Base-by-base conservation (phyloP, 2,329 filamentous ascomycete species). In the Colletotrichum melonis region DNA sequence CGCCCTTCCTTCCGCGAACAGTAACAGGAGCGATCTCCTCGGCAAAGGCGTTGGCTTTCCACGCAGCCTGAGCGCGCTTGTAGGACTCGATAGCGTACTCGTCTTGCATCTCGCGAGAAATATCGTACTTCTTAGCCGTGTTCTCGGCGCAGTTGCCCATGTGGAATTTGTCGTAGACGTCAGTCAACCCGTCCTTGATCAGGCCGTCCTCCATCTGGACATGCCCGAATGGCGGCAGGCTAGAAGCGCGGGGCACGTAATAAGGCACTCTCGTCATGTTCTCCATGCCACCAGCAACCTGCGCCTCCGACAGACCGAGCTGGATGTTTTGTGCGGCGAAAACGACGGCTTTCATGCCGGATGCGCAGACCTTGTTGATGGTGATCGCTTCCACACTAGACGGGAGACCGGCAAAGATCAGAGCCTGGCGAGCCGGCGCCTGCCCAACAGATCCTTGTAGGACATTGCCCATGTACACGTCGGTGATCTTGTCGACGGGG, bases 401-500 rank as follows among this genome's bases (percentile, higher is more conserved):
- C 11, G 95, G 89, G 4, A 98, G 90, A 2, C 95, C 95, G 4
- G 97, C 95, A 80, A 97, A 96, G 73, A 98, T 93, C 76, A 91
- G 87, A 12, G 97, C 97, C 85, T 99, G 97, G 62, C 97, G 92
- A 26, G 97, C 96, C 2, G 97, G 97, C 0, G 97, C 91, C 85
- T 99, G 97, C 58, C 97, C 97, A 6, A 97, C 89, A 22, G 90
- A 90, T 57, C 89, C 96, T 82, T 95, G 92, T 54, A 98, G 89
- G 11, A 98, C 97, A 79, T 98, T 97, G 81, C 97, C 97, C 94
- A 98, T 97, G 86, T 98, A 98, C 19, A 98, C 95, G 84, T 97
- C 94, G 75, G 92, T 93, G 79, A 98, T 94, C 81, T 93, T 93
- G 42, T 92, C 91, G 65, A 91, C 83, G 1, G 97, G 95, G 7